Conservation (phyloP, 306 rosid genomes). For the Rosa persica region DNA sequence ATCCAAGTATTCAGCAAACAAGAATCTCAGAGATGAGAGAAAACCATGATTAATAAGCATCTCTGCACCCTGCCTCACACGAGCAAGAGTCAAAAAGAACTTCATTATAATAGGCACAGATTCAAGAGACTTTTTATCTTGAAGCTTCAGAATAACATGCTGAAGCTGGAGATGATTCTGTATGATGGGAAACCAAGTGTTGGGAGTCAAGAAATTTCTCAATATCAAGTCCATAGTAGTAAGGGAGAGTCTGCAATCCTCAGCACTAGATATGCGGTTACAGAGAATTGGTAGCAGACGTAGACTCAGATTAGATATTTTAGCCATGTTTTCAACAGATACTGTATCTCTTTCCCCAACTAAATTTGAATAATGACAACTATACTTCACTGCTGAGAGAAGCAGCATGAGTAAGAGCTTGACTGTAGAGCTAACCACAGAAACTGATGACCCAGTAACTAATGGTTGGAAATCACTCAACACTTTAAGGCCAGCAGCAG, state of each 20-base stretch:
- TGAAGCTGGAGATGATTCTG: conserved; percentile 75
- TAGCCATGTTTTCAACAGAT: conserved; percentile 54
- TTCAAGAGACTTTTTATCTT: conserved; percentile 46
- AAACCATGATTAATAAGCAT: conserved; percentile 75
- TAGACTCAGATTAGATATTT: conserved; percentile 64
- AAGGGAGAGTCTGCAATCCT: conserved; percentile 63
- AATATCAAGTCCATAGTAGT: conserved; percentile 71
- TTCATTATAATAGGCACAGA: conserved; percentile 64
- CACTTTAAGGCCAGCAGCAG: conserved; percentile 64
- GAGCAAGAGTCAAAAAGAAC: conserved; percentile 84
- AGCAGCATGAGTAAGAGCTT: conserved; percentile 63
- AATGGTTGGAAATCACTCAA: conserved; percentile 55
- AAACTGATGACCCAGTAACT: conserved; percentile 43
- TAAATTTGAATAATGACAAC: conserved; percentile 36
- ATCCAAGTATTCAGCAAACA: conserved; percentile 54
- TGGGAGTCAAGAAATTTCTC: conserved; percentile 61
- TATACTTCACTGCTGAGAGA: conserved; percentile 65
- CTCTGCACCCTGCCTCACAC: conserved; percentile 84
- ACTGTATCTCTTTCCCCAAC: conserved; percentile 36
- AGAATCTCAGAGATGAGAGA: conserved; percentile 63
- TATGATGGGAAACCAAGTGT: conserved; percentile 80
- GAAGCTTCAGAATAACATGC: conserved; percentile 64
- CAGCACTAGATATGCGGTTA: conserved; percentile 57
- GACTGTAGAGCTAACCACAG: conserved; percentile 46
- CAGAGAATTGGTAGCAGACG: conserved; percentile 81